Conservation (phyloP, 441 rosid species). For the Omphalea diandra region DNA sequence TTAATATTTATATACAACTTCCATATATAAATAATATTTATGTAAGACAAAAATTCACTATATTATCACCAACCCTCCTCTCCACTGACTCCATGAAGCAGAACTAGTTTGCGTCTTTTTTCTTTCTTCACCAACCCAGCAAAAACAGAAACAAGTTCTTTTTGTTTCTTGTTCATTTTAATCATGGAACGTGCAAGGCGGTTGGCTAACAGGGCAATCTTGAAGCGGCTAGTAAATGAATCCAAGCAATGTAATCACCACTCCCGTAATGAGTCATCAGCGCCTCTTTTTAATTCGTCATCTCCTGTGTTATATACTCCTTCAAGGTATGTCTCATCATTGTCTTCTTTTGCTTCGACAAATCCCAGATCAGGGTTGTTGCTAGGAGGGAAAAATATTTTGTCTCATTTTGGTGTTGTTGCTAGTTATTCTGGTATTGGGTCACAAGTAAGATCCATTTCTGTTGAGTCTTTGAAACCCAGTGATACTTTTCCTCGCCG, state of each 20-base stretch:
- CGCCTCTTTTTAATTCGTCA: slow-evolving; percentile 28
- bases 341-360: slow-evolving; percentile 49
- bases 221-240: slow-evolving; percentile 58
- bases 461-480: slow-evolving; percentile 68
- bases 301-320: slow-evolving; percentile 48
- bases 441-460: slow-evolving; percentile 61
- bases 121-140: slow-evolving; percentile 28
- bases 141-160: slow-evolving; percentile 6
- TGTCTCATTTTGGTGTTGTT: slow-evolving; percentile 22
- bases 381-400: slow-evolving; percentile 21
- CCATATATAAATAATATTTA: not conserved
- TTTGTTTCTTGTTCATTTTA: slow-evolving; percentile 1
- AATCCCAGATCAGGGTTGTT: slow-evolving; percentile 42
- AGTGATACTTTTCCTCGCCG: slow-evolving; percentile 85
- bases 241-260: slow-evolving; percentile 49
- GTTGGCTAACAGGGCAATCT: slow-evolving; percentile 76
- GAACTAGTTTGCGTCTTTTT: slow-evolving; percentile 5
- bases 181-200: slow-evolving; percentile 91
- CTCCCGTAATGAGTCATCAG: slow-evolving; percentile 27
- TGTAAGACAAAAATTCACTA: slow-evolving; percentile 5
- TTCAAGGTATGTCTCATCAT: slow-evolving; percentile 74
- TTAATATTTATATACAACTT: not conserved
- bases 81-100: slow-evolving; percentile 15
- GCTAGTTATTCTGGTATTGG: slow-evolving; percentile 27
- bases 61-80: slow-evolving; percentile 29